Percentiles rank a stretch among this genome's conserved stretches.
phyloP scores from a whole-genome alignment of 2,329 filamentous ascomycete species.

The Sclerotinia trifoliorum region DNA sequence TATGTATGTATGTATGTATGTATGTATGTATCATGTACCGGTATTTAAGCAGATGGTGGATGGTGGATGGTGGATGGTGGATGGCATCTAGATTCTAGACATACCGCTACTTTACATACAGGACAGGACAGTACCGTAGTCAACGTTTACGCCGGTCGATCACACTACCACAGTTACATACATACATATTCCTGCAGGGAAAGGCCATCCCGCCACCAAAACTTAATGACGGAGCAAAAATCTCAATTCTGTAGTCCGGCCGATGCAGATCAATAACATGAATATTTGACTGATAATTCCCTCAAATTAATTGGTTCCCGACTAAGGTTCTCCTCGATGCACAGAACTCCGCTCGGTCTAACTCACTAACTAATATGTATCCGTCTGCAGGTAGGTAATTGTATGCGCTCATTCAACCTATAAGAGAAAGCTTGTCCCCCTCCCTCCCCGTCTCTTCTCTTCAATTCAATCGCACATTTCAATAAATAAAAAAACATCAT shows the following conservation, averaged over 20 bases:
- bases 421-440: slow-evolving; percentile 9
- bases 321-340: slow-evolving; percentile 1
- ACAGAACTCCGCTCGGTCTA: slow-evolving; percentile 6
- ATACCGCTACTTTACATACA: not conserved
- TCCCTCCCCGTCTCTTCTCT: not conserved
- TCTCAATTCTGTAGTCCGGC: not conserved
- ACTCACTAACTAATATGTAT: not conserved
- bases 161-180: too few species aligned
- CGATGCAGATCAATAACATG: not conserved
- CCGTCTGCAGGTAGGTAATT: slow-evolving; percentile 6
- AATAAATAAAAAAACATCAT: not conserved
- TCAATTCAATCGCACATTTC: not conserved
- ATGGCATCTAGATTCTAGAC: too few species aligned
- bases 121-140: not conserved
- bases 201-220: not conserved
- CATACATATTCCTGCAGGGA: not conserved
- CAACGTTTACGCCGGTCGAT: too few species aligned
- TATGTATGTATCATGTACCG: too few species aligned
- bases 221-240: not conserved
- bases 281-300: not conserved
- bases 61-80: too few species aligned
- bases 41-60: not conserved
- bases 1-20: too few species aligned
- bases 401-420: slow-evolving; percentile 2
- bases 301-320: slow-evolving; percentile 14